Base-by-base conservation (phyloP, 2,329 filamentous ascomycete genomes). In the Colletotrichum australisinense region DNA sequence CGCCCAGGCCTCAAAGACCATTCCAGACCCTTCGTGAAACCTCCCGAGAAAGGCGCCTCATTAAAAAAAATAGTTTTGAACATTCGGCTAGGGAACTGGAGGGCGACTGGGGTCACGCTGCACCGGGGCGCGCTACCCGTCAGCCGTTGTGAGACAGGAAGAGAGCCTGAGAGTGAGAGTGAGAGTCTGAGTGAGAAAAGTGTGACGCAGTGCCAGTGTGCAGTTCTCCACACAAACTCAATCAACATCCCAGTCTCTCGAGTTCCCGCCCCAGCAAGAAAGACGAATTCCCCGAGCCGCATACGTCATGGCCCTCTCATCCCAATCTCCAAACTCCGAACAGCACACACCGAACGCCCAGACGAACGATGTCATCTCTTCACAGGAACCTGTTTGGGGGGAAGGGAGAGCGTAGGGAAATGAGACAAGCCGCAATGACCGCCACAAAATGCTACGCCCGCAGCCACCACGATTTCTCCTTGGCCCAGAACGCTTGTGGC, bases 21-120 rank as follows among this genome's bases (percentile, higher is more conserved):
- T 66, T 73, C 67, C 60, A 73, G 71, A 65, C 60, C 60, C 19
- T 62, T 71, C 60, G 22, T 66, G 56, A 66, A 73, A 57, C 46
- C 35, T 38, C 59, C 66, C 28, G 19, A 49, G 42, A 32, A 32
- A 66, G 24, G 42, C 49, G 14, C 57, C 70, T 28, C 22, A 28
- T 5, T 16, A 42, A 19, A 11, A 65, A 46, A 22, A 32, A 32
- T 11, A 32, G 3, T 4, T 38, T 52, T 53, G 35, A 32, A 11
- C 52, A 35, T 22, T 14, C 11, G 22, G 28, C 30, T 14, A 30
- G n/a, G 28, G 32, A n/a, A 32, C 9, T 32, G 30, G 30, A 32
- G 30, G 30, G 3, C 30, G 30, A 32, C 30, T 32, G 30, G 30
- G 30, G 60, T 32, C 49, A 70, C 28, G 35, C 46, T 53, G 70